Percentiles rank a stretch among this genome's conserved stretches.
Conservation (phyloP, 2,329 filamentous ascomycete genomes). For the Lecanicillium sp. region DNA sequence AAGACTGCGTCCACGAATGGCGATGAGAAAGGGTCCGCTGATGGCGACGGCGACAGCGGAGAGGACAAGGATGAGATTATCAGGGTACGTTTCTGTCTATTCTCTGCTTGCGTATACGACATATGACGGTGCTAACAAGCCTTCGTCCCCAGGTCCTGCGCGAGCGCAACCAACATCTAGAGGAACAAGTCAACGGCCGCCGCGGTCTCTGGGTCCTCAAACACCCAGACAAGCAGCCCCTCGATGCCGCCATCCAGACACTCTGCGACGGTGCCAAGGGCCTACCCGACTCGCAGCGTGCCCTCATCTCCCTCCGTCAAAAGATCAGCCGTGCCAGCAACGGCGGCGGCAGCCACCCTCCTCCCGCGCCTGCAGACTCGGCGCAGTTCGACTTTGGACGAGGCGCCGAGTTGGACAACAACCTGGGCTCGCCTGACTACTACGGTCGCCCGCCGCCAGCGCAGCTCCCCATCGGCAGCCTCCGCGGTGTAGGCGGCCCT, state of each 20-base stretch:
- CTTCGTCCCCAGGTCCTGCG: constrained; percentile 24
- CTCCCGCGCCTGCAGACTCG: not conserved
- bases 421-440: constrained; percentile 2
- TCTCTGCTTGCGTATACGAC: not conserved
- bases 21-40: constrained; percentile 23
- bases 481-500: not conserved
- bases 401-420: not conserved
- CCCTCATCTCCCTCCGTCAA: constrained; percentile 23
- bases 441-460: not conserved
- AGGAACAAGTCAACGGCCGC: constrained; percentile 31
- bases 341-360: not conserved
- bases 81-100: too few relatives aligned
- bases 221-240: constrained; percentile 25
- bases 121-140: not conserved
- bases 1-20: constrained; percentile 22
- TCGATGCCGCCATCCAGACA: constrained; percentile 28
- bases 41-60: constrained; percentile 22
- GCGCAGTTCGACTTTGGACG: constrained; percentile 2
- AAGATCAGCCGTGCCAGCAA: constrained; percentile 1
- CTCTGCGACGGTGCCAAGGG: constrained; percentile 25
- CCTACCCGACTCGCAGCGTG: constrained; percentile 22
- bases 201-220: constrained; percentile 32
- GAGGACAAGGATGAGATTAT: constrained; percentile 25
- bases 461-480: constrained; percentile 2
- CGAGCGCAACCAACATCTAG: constrained; percentile 27